A percentile compares a stretch with the other conserved stretches of the same genome.
These are phyloP conservation scores for Penicillium sp. DNA, from an alignment of 2,329 filamentous ascomycete genomes.

Conservation along the genomic window DNA sequence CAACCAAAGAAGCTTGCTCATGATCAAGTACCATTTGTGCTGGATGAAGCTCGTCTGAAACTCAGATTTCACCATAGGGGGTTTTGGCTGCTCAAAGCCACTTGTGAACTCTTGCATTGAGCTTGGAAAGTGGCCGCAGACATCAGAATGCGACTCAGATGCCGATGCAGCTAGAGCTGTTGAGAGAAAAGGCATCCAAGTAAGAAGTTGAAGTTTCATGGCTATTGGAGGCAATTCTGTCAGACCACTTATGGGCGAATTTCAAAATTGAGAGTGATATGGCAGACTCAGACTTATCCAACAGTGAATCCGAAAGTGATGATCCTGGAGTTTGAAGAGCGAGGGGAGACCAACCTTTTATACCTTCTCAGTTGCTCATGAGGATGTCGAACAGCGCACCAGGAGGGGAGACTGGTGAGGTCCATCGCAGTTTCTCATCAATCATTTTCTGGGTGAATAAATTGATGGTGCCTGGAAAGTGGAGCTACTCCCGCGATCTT, in stretches of 20 bases:
- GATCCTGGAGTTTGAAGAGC: too few species aligned
- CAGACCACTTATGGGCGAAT: background rate
- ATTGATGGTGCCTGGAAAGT: background rate
- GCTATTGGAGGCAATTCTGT: background rate
- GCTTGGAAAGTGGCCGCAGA: background rate
- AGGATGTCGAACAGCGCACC: too few species aligned
- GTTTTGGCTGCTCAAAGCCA: background rate
- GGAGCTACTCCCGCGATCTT: background rate
- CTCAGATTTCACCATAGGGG: background rate
- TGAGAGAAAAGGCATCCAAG: background rate
- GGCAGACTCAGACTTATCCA: too few species aligned
- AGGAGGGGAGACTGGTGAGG: too few species aligned
- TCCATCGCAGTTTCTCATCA: too few species aligned
- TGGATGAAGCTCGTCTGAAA: constrained; percentile 1
- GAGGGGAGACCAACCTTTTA: too few species aligned
- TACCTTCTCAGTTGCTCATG: too few species aligned
- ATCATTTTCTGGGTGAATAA: too few species aligned
- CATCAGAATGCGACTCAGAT: background rate
- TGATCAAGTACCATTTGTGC: background rate
- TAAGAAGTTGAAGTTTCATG: background rate
- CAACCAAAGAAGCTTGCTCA: background rate
- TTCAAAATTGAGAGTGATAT: background rate
- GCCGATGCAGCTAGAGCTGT: background rate
- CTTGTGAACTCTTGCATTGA: background rate
- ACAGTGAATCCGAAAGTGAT: too few species aligned